Conservation (phyloP, 2,329 filamentous ascomycete species). For the Apiospora pterosperma region DNA sequence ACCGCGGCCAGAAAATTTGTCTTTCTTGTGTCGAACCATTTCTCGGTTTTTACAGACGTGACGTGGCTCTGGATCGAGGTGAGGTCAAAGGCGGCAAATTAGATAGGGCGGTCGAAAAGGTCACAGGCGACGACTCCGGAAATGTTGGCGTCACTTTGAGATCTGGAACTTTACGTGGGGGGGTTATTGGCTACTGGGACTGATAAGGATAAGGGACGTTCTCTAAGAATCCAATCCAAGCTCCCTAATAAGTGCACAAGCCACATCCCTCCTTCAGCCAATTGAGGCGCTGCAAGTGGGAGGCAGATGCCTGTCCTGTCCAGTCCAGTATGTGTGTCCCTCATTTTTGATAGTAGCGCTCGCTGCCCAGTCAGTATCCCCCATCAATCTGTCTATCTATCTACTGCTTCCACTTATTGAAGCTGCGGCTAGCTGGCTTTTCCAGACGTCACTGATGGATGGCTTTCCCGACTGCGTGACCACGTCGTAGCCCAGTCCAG, state of each 20-base stretch:
- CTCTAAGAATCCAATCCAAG: background rate
- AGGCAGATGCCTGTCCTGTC: background rate
- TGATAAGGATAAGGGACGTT: background rate
- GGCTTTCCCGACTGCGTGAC: slow-evolving; percentile 1
- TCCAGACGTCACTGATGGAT: slow-evolving; percentile 2
- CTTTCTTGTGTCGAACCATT: slow-evolving; percentile 98
- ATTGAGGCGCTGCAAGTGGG: background rate
- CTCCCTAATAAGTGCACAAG: background rate
- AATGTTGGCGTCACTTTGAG: background rate
- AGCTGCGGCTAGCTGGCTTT: slow-evolving; percentile 2
- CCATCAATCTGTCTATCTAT: background rate
- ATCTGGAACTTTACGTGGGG: slow-evolving; percentile 1
- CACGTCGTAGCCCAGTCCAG: background rate
- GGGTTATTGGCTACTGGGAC: background rate
- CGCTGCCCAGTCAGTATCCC: background rate
- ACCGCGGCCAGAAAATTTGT: slow-evolving; percentile 67
- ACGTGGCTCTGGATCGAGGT: no score
- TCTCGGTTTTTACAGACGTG: background rate
- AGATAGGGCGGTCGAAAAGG: no score
- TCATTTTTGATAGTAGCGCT: background rate
- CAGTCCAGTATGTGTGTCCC: background rate
- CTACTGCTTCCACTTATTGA: background rate
- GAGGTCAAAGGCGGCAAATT: no score
- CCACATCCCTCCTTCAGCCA: background rate
- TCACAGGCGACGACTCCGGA: background rate